Percentiles rank a stretch among this genome's conserved stretches.
phyloP scores from a whole-genome alignment of 495 filamentous ascomycete species.

The Aspergillus bertholletiae region DNA sequence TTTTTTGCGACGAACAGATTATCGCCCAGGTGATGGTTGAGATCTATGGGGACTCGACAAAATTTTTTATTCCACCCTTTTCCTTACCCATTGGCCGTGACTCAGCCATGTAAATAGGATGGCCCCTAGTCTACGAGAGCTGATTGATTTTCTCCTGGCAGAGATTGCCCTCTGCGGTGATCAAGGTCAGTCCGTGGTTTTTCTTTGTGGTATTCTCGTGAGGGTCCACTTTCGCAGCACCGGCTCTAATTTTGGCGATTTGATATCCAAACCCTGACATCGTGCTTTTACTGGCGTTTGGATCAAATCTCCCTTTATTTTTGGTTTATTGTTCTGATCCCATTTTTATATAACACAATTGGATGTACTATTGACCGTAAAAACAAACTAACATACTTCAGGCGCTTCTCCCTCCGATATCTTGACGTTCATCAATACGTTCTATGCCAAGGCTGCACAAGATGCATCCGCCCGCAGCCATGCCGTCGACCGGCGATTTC shows the following conservation, averaged over 20 bases:
- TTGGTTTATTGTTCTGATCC: not conserved
- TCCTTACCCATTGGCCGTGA: not conserved
- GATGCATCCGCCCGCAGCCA: conserved; percentile 20
- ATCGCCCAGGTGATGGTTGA: conserved; percentile 9
- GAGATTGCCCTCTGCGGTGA: conserved; percentile 69
- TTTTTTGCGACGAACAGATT: not conserved
- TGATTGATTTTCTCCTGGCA: conserved; percentile 67
- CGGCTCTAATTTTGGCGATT: not conserved
- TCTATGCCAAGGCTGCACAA: conserved; percentile 29
- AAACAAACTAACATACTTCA: conserved; percentile 15
- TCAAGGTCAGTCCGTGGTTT: conserved; percentile 56
- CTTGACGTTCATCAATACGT: conserved; percentile 33
- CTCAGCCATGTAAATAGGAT: conserved; percentile 40
- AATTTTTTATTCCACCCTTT: not conserved
- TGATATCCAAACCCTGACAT: conserved; percentile 2
- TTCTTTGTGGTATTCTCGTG: not conserved
- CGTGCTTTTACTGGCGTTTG: conserved; percentile 7
- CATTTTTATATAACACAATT: not conserved
- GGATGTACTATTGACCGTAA: not conserved
- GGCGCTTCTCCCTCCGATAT: conserved; percentile 41
- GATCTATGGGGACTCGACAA: not conserved
- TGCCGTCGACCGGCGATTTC: conserved; percentile 46
- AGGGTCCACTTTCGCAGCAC: not conserved
- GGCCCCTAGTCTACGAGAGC: conserved; percentile 61
- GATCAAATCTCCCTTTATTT: not conserved